Base-by-base conservation (phyloP, 345 rosid genomes). In the Syzygium grande region DNA sequence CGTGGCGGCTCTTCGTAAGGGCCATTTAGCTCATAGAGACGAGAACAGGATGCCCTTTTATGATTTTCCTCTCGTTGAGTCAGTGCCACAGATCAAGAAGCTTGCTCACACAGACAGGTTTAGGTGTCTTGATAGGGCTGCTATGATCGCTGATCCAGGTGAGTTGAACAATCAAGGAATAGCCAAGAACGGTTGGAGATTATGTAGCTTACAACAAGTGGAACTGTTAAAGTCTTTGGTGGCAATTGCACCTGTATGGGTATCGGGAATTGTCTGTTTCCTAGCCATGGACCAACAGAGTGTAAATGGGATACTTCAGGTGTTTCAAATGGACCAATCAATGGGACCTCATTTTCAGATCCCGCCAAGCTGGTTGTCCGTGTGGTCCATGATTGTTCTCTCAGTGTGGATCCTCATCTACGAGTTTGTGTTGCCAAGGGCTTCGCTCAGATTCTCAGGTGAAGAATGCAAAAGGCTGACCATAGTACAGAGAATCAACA, bases 201-300 rank as follows among this genome's bases (percentile, higher is more conserved):
- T 93, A 21, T 92, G 94, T 54, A 92, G 91, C 38, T 25, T 92
- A 68, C 90, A 89, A 56, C 91, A 92, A 86, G 93, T 93, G 55
- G 95, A 93, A 87, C 86, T 85, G 41, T 52, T 93, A 7, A 93
- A 93, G 83, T 80, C 90, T 89, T 77, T 92, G 43, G 13, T 92
- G 21, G 88, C 88, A 29, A 83, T 93, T 84, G 52, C 90, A 15
- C 95, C 95, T 5, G 89, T 92, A 84, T 92, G 93, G 94, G 5
- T 89, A 4, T 46, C 95, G 38, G 94, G 94, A 85, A 89, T 92
- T 25, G 88, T 88, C 25, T 90, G 92, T 86, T 92, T 94, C 89
- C 29, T 93, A 8, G 86, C 92, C 6, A 94, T 95, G 98, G 96
- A 94, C 86, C 96, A 94, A 79, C 93, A 92, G 80, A 87, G 52